These are phyloP conservation scores for Ascochyta viciae-villosae DNA, from an alignment of 2,329 filamentous ascomycete species.

Conservation along the genomic window DNA sequence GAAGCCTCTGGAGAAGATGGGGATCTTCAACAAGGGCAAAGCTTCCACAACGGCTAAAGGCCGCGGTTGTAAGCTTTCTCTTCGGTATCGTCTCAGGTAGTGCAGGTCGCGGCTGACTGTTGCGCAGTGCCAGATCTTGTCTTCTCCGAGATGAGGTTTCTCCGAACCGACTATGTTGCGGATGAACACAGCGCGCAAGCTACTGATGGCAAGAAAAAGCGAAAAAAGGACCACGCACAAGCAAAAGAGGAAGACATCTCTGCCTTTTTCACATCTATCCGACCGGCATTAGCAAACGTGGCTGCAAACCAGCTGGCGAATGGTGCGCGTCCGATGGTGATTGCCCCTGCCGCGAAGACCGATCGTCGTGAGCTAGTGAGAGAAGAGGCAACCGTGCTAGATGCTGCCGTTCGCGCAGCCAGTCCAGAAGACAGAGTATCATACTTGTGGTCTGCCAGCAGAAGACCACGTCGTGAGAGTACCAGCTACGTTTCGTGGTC, in stretches of 20 bases:
- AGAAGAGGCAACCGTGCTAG: slow-evolving; percentile 19
- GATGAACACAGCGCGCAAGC: slow-evolving; percentile 33
- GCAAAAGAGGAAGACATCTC: slow-evolving; percentile 54
- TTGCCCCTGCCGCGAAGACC: background rate
- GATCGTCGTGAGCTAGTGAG: slow-evolving; percentile 11
- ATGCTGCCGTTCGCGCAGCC: slow-evolving; percentile 34
- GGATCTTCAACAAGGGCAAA: slow-evolving; percentile 58
- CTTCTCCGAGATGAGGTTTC: slow-evolving; percentile 60
- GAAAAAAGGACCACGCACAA: slow-evolving; percentile 40
- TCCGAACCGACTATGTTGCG: slow-evolving; percentile 48
- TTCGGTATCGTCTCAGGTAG: slow-evolving; percentile 16
- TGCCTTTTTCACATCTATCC: slow-evolving; percentile 52
- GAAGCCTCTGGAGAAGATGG: slow-evolving; percentile 50
- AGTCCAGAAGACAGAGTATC: slow-evolving; percentile 44
- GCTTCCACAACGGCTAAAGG: slow-evolving; percentile 55
- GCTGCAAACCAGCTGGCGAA: slow-evolving; percentile 30
- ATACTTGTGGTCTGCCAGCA: slow-evolving; percentile 50
- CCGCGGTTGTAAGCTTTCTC: slow-evolving; percentile 49
- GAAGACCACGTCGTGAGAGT: slow-evolving; percentile 38
- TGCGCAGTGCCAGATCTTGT: slow-evolving; percentile 58
- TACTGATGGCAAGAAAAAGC: slow-evolving; percentile 37
- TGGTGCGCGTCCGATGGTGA: background rate
- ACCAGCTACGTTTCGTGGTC: slow-evolving; percentile 53
- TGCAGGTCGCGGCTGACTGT: slow-evolving; percentile 27
- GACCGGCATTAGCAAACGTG: slow-evolving; percentile 34